Percentiles rank a stretch among this genome's conserved stretches.
These are phyloP conservation scores for Solanum raphanifolium DNA, from an alignment of 257 asterid genomes.

Conservation along the genomic window DNA sequence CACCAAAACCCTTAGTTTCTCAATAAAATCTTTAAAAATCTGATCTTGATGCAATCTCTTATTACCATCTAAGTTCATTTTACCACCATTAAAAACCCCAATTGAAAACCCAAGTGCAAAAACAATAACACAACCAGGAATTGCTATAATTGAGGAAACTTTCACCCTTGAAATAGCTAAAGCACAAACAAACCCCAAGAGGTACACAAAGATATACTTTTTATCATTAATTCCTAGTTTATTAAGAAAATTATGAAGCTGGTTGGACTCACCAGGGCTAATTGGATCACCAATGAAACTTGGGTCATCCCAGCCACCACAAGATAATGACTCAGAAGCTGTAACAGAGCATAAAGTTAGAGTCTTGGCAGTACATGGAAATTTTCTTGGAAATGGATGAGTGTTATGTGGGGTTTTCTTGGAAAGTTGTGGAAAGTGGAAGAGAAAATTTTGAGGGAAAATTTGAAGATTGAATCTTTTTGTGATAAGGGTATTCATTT, in stretches of 20 bases:
- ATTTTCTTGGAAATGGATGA: conserved; percentile 14
- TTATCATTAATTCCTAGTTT: conserved; percentile 59
- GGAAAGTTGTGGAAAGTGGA: conserved; percentile 9
- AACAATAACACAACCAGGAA: conserved; percentile 74
- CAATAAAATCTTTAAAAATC: conserved; percentile 20
- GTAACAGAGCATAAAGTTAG: conserved; percentile 25
- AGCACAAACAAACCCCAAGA: conserved; percentile 81
- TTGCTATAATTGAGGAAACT: conserved; percentile 54
- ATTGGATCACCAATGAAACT: conserved; percentile 25
- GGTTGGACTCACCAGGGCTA: conserved; percentile 48
- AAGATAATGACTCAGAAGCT: conserved; percentile 35
- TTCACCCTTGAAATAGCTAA: conserved; percentile 67
- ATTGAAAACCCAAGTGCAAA: conserved; percentile 69
- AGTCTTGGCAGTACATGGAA: conserved; percentile 10
- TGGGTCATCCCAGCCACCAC: conserved; percentile 72
- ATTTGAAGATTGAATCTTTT: conserved; percentile 19
- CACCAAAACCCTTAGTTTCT: conserved; percentile 29
- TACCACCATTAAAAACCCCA: conserved; percentile 65
- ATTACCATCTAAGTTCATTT: conserved; percentile 26
- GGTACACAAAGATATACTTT: conserved; percentile 57
- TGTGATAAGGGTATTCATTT: conserved; percentile 38
- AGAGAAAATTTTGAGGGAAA: conserved; percentile 10
- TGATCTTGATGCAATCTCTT: conserved; percentile 33
- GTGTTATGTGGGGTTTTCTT: conserved; percentile 13
- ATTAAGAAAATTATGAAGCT: conserved; percentile 30